Conservation (phyloP, 208 protist species). For the Acanthamoeba castellanii region DNA sequence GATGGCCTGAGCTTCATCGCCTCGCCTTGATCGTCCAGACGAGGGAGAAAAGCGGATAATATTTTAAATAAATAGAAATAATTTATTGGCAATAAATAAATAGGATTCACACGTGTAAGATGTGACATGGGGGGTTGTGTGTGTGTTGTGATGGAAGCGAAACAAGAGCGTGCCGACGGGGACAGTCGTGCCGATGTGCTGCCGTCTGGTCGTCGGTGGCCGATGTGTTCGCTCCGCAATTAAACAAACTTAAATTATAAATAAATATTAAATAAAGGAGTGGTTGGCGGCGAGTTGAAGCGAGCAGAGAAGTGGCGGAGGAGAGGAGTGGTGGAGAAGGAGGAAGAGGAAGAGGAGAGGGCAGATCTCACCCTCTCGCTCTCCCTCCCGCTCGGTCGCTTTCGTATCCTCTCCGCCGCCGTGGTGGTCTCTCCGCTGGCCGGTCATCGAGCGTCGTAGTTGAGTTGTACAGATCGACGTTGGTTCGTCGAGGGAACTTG, state of each 20-base stretch:
- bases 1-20: background rate
- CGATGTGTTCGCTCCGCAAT: background rate
- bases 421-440: no score
- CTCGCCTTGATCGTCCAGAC: background rate
- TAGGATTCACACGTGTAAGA: background rate
- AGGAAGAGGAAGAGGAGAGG: background rate
- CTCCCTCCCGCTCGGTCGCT: background rate
- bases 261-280: conserved; percentile 59
- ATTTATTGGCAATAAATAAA: conserved; percentile 67
- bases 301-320: background rate
- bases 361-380: conserved; percentile 37
- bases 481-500: no score
- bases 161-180: background rate
- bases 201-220: background rate
- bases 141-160: background rate
- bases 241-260: conserved; percentile 4
- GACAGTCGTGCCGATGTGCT: background rate
- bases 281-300: background rate
- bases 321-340: background rate
- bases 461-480: conserved; percentile 11
- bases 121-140: background rate
- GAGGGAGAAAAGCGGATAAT: background rate
- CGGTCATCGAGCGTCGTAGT: background rate
- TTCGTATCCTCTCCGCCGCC: no score
- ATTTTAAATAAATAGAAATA: conserved; percentile 43